These are phyloP conservation scores for Extremus antarcticus DNA, from an alignment of 495 filamentous ascomycete genomes.

Conservation along the genomic window DNA sequence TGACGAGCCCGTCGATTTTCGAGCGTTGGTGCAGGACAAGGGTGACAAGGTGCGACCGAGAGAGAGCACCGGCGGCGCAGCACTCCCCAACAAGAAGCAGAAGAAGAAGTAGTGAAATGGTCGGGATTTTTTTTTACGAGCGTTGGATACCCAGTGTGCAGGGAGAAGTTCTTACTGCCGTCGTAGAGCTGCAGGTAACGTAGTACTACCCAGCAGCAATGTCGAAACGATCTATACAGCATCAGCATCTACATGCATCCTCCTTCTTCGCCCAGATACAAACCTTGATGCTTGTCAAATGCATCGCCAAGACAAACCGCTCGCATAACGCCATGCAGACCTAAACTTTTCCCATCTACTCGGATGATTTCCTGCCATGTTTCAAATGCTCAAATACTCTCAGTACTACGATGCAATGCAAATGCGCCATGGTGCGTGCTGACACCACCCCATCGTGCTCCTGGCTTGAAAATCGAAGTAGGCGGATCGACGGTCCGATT, in stretches of 20 bases:
- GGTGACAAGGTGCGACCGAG: neutral
- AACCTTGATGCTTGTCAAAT: neutral
- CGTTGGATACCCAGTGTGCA: too few species aligned
- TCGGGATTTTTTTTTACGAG: too few species aligned
- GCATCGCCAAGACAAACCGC: neutral
- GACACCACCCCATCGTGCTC: too few species aligned
- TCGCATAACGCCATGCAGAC: neutral
- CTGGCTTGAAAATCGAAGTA: too few species aligned
- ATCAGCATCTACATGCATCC: too few species aligned
- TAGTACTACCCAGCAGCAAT: too few species aligned
- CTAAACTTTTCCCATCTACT: neutral
- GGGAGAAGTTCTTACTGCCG: too few species aligned
- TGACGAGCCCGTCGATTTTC: slow-evolving; percentile 25
- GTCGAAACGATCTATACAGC: too few species aligned
- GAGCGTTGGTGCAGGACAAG: slow-evolving; percentile 26
- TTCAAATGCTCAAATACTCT: neutral
- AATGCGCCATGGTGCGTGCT: neutral
- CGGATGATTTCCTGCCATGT: neutral
- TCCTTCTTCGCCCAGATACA: too few species aligned
- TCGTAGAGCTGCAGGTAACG: too few species aligned
- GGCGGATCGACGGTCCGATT: neutral
- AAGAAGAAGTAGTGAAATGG: slow-evolving; percentile 3
- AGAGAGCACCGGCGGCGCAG: neutral
- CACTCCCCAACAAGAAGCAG: slow-evolving; percentile 7
- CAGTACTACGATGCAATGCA: neutral